Conservation (phyloP, 2,329 filamentous ascomycete species). For the Paradendryphiella salina region DNA sequence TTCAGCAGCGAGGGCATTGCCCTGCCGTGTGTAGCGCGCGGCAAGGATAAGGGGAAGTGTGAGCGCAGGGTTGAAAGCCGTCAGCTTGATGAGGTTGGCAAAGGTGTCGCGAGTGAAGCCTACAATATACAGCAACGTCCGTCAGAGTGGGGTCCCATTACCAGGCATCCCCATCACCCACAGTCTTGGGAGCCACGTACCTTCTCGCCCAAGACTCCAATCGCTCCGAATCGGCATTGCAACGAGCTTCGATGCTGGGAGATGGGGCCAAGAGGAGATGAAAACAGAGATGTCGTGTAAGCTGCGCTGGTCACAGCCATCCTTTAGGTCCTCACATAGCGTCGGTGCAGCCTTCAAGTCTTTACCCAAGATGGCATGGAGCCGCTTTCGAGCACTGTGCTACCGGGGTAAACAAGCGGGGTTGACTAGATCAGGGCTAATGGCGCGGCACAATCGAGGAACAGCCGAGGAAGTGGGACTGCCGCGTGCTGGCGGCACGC, state of each 20-base stretch:
- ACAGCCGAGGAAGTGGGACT: slow-evolving; percentile 1
- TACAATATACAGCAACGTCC: slow-evolving; percentile 16
- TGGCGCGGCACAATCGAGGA: neutral
- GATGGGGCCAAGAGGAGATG: neutral
- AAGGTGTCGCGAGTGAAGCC: slow-evolving; percentile 59
- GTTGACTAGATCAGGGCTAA: slow-evolving; percentile 1
- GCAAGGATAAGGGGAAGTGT: slow-evolving; percentile 66
- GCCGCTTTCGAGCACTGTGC: neutral
- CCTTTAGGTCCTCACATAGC: neutral
- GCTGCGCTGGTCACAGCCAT: neutral
- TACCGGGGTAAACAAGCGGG: slow-evolving; percentile 3
- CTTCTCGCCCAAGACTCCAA: slow-evolving; percentile 47
- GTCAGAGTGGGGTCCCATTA: neutral
- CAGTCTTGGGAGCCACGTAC: slow-evolving; percentile 21
- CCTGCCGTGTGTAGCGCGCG: slow-evolving; percentile 65
- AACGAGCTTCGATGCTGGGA: neutral
- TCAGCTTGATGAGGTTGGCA: slow-evolving; percentile 60
- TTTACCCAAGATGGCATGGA: neutral
- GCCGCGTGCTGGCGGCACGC: neutral
- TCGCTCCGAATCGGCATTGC: slow-evolving; percentile 46
- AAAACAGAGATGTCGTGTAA: neutral
- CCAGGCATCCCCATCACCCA: neutral
- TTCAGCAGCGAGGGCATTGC: slow-evolving; percentile 56
- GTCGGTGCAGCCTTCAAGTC: neutral
- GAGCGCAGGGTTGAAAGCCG: slow-evolving; percentile 66